Evolutionary conservation across 345 rosid species (phyloP).

Genomic region (Dovyalis caffra): DNA sequence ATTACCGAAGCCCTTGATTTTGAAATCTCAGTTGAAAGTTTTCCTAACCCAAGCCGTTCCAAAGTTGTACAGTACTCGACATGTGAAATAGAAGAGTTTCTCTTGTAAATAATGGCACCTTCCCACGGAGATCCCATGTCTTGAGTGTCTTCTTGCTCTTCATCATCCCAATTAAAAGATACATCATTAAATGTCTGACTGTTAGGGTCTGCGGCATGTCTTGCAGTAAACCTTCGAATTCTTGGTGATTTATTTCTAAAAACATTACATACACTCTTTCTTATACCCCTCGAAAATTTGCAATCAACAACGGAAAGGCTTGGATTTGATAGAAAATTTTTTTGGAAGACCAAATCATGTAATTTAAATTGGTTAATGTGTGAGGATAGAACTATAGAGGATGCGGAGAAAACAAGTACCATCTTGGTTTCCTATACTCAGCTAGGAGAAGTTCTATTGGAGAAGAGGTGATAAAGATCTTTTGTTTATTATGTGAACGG

Average conservation of each 20-base stretch:
- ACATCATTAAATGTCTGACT: constrained; percentile 39
- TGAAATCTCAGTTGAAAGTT: constrained; percentile 60
- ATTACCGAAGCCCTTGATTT: constrained; percentile 69
- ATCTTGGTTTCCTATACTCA: constrained; percentile 26
- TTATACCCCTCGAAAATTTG: constrained; percentile 10
- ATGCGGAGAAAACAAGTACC: constrained; percentile 39
- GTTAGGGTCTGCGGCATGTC: constrained; percentile 26
- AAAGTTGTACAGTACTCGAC: constrained; percentile 84
- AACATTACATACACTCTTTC: constrained; percentile 7
- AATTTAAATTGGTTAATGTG: constrained; percentile 11
- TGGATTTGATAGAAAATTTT: constrained; percentile 13
- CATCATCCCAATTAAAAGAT: constrained; percentile 59
- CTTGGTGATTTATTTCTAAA: constrained; percentile 11
- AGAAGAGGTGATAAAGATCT: neutral
- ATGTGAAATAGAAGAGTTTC: constrained; percentile 69
- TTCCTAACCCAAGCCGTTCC: constrained; percentile 89
- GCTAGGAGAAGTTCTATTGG: neutral
- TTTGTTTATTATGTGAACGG: neutral
- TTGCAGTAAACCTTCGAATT: constrained; percentile 21
- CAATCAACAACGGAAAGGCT: constrained; percentile 9
- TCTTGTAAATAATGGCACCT: constrained; percentile 74
- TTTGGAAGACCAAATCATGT: constrained; percentile 13
- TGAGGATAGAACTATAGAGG: constrained; percentile 26
- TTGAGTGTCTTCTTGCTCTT: constrained; percentile 36
- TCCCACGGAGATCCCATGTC: constrained; percentile 82